Evolutionary conservation across 768 basidiomycete species (phyloP).

Genomic region (Suillus occidentalis): DNA sequence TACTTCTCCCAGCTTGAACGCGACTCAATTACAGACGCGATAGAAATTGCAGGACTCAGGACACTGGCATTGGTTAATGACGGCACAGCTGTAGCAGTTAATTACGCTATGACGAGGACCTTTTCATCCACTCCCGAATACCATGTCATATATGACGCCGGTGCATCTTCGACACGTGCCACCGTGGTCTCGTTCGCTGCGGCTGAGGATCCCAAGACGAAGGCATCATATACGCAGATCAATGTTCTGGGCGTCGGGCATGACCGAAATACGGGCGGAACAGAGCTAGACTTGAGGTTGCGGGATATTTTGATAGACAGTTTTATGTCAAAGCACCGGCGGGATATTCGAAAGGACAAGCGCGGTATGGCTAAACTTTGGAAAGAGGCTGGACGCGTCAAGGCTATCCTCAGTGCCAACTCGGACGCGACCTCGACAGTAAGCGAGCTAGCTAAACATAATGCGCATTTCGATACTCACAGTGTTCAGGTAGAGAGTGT

Average conservation of each 20-base stretch:
- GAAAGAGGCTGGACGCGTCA: constrained; percentile 92
- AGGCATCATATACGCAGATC: constrained; percentile 63
- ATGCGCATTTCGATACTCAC: constrained; percentile 9
- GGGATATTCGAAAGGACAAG: constrained; percentile 69
- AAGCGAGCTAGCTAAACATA: constrained; percentile 27
- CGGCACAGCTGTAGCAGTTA: constrained; percentile 92
- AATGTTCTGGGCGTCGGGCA: constrained; percentile 81
- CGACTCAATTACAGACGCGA: constrained; percentile 87
- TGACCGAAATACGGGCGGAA: constrained; percentile 74
- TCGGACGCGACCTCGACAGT: constrained; percentile 73
- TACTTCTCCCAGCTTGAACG: constrained; percentile 91
- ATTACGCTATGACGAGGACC: constrained; percentile 95
- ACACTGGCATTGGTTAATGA: constrained; percentile 88
- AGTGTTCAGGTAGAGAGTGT: constrained; percentile 76
- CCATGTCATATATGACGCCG: constrained; percentile 94
- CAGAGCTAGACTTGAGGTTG: constrained; percentile 81
- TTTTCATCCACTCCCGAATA: constrained; percentile 73
- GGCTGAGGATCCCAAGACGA: constrained; percentile 48
- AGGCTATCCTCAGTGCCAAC: constrained; percentile 92
- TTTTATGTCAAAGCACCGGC: constrained; percentile 72
- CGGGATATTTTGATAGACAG: constrained; percentile 75
- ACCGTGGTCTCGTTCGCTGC: constrained; percentile 70
- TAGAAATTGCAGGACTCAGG: constrained; percentile 86
- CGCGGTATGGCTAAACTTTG: constrained; percentile 90
- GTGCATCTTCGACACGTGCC: constrained; percentile 78